Evolutionary conservation across 108 stramenopile species (phyloP).

Genomic region (Stephanodiscus minutulus): DNA sequence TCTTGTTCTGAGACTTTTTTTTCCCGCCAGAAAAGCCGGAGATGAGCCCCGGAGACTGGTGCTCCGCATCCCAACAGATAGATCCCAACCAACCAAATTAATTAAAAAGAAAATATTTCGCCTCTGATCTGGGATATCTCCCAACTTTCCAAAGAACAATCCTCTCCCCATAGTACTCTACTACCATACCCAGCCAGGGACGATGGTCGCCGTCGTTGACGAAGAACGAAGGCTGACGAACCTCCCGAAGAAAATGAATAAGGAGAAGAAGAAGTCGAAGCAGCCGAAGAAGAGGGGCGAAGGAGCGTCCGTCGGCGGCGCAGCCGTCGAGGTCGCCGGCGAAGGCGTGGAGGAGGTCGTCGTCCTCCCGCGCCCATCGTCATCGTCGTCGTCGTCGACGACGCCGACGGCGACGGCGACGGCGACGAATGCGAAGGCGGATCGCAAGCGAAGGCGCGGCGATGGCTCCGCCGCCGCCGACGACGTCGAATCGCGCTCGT

Average conservation of each 20-base stretch:
- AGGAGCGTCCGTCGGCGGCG: background rate
- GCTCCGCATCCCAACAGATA: no score
- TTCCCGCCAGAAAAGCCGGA: no score
- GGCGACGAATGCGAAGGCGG: background rate
- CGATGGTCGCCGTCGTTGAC: no score
- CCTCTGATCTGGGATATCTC: no score
- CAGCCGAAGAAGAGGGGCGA: background rate
- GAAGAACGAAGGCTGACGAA: no score
- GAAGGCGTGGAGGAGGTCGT: background rate
- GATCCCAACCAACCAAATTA: no score
- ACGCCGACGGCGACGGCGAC: background rate
- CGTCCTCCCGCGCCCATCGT: background rate
- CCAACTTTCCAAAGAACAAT: no score
- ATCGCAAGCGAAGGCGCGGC: background rate
- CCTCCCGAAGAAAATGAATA: background rate
- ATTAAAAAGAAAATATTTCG: no score
- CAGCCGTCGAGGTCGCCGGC: background rate
- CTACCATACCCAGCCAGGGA: no score
- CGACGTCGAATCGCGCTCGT: no score
- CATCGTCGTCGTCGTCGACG: background rate
- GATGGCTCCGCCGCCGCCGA: background rate
- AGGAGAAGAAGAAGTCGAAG: background rate
- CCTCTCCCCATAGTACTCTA: background rate
- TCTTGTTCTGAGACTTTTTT: no score
- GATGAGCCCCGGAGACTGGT: no score